Evolutionary conservation across 257 asterid species (phyloP).

Genomic region (Plantago major): DNA sequence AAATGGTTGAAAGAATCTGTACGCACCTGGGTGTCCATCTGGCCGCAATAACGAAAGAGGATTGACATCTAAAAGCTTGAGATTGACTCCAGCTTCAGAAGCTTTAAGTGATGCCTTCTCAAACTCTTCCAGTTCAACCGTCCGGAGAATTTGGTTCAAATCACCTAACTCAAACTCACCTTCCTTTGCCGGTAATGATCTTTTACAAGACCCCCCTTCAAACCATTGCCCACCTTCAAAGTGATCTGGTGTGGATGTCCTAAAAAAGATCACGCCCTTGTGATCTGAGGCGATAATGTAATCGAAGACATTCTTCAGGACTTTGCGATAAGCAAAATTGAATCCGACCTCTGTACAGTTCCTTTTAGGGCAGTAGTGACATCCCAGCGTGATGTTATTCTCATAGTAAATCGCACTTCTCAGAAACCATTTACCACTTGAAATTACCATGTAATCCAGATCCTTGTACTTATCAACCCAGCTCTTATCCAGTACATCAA

Average conservation of each 20-base stretch:
- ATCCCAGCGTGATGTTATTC: constrained; percentile 42
- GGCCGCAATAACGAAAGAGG: constrained; percentile 61
- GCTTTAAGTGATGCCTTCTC: constrained; percentile 40
- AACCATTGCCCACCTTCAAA: constrained; percentile 77
- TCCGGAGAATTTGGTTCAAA: constrained; percentile 36
- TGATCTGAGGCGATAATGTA: constrained; percentile 42
- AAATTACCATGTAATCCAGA: constrained; percentile 54
- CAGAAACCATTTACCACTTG: constrained; percentile 76
- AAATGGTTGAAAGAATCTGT: constrained; percentile 55
- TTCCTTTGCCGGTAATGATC: constrained; percentile 47
- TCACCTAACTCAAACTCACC: constrained; percentile 47
- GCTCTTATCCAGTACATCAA: constrained; percentile 54
- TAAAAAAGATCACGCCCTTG: constrained; percentile 46
- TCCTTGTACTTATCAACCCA: constrained; percentile 51
- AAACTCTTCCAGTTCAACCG: constrained; percentile 49
- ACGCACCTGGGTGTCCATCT: constrained; percentile 81
- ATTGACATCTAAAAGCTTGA: constrained; percentile 56
- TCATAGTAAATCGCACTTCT: constrained; percentile 60
- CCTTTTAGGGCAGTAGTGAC: constrained; percentile 52
- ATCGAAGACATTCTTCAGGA: constrained; percentile 44
- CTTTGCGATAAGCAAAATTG: constrained; percentile 47
- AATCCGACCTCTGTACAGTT: constrained; percentile 64
- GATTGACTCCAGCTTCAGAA: constrained; percentile 42
- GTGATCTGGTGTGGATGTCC: constrained; percentile 68
- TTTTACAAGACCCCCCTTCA: constrained; percentile 56